Evolutionary conservation across 2,329 filamentous ascomycete genomes (phyloP), one percentile per base, ranked within the genome.

Genomic region (Myriosclerotinia curreyana): DNA sequence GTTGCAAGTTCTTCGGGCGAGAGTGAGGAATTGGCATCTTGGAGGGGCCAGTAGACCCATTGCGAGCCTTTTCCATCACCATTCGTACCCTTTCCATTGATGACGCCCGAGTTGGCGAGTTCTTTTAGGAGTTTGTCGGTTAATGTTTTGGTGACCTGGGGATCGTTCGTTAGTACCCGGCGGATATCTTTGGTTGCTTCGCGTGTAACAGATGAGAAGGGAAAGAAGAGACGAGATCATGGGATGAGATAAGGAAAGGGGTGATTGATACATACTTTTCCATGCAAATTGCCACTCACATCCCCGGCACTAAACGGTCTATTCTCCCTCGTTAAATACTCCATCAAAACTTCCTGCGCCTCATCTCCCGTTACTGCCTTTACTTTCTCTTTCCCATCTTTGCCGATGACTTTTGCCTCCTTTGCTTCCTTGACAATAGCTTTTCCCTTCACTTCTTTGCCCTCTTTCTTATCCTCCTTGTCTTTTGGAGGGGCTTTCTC

Each of bases 61-160:
- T 74, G 70, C 11, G 70, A 73, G 4, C 74, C 74, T 15, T 68
- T 71, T 17, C 70, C 69, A 55, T 73, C 72, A 2, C 70, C 71
- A 62, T 73, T 73, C 0, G 71, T 72, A 0, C 71, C 71, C 51
- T 75, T 82, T 58, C 82, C 83, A 70, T 83, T 83, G 50, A 89
- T 83, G 68, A 83, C 75, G 14, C 82, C 82, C 50, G 79, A 79
- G 68, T 87, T 84, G 66, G 85, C 81, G 73, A 89, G 76, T 65
- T 88, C 85, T 69, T 85, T 86, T 42, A 89, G 76, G 40, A 83
- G 72, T 74, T 88, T 89, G 36, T 80, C 80, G 31, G 85, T 80
- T 51, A 83, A 79, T 15, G 84, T 83, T 81, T 71, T 67, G 9
- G 66, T 70, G 22, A 72, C 65, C 73, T 74, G 44, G 0, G 15